Conservation (phyloP, 1,139 yeast genomes). For the Pneumocystis oryctolagi region DNA sequence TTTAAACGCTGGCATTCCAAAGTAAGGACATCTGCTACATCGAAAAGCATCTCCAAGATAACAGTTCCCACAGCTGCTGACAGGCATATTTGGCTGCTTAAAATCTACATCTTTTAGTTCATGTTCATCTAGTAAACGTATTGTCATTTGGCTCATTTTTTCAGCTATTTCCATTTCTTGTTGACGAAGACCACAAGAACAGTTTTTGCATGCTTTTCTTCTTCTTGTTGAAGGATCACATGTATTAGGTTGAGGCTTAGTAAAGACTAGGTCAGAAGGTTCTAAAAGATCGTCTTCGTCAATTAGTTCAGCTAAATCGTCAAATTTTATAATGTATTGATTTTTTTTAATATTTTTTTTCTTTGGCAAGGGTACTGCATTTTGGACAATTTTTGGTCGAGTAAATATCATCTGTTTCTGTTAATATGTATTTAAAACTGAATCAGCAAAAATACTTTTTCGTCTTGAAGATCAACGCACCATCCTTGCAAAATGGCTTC, state of each 20-base stretch:
- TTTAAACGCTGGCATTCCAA: constrained; percentile 69
- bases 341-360: not conserved
- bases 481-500: not conserved
- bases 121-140: constrained; percentile 45
- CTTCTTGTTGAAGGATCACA: constrained; percentile 32
- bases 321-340: not conserved
- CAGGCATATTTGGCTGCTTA: constrained; percentile 61
- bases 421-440: not conserved
- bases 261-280: not conserved
- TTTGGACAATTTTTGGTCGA: not conserved
- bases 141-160: constrained; percentile 21
- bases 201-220: constrained; percentile 72
- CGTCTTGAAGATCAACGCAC: not conserved
- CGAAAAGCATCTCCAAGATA: constrained; percentile 95
- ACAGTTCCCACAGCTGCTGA: constrained; percentile 90
- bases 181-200: constrained; percentile 92
- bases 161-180: constrained; percentile 25
- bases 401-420: not conserved
- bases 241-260: not conserved
- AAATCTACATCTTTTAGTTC: constrained; percentile 76
- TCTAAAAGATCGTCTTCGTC: not conserved
- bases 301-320: not conserved
- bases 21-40: constrained; percentile 94
- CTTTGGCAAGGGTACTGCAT: not conserved
- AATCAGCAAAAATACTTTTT: not conserved